Base-by-base conservation (phyloP, 805 yeast genomes). In the Metschnikowia colocasiae region DNA sequence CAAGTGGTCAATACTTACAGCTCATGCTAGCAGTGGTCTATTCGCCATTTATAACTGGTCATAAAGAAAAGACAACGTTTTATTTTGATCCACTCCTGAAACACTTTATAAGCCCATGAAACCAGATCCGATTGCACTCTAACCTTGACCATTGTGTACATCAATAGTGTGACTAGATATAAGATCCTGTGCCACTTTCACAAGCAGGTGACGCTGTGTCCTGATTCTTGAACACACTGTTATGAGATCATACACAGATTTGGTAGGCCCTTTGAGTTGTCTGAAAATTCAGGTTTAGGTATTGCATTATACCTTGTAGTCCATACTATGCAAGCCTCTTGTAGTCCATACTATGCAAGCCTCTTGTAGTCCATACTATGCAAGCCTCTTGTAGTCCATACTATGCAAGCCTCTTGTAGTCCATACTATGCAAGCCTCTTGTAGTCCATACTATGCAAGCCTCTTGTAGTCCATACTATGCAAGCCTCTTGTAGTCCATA, bases 291-390 rank as follows among this genome's bases (percentile, higher is more conserved):
- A 6, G 20, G 29, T 15, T 22, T 12, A 40, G 29, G 7, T 33
- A 29, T 4, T 12, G 12, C 34, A 31, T 27, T 15, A 49, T 36
- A 54, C 20, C 31, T 45, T 52, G 10, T 8, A 56, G 34, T 1
- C 73, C 73, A 37, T 48, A 51, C 29, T 7, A 70, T 65, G 40
- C 60, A 56, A 22, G 50, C 47, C 41, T 61, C n/a, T n/a, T n/a
- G n/a, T n/a, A n/a, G n/a, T n/a, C n/a, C n/a, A n/a, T n/a, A n/a
- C n/a, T n/a, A n/a, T n/a, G n/a, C n/a, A n/a, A n/a, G n/a, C n/a
- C n/a, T n/a, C n/a, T n/a, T n/a, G n/a, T n/a, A n/a, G n/a, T n/a
- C n/a, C n/a, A n/a, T n/a, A n/a, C n/a, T n/a, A n/a, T n/a, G n/a
- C n/a, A n/a, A n/a, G n/a, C n/a, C n/a, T n/a, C n/a, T n/a, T n/a